phyloP scores from a whole-genome alignment of 2,329 filamentous ascomycete genomes.

The Pseudocercospora musae region DNA sequence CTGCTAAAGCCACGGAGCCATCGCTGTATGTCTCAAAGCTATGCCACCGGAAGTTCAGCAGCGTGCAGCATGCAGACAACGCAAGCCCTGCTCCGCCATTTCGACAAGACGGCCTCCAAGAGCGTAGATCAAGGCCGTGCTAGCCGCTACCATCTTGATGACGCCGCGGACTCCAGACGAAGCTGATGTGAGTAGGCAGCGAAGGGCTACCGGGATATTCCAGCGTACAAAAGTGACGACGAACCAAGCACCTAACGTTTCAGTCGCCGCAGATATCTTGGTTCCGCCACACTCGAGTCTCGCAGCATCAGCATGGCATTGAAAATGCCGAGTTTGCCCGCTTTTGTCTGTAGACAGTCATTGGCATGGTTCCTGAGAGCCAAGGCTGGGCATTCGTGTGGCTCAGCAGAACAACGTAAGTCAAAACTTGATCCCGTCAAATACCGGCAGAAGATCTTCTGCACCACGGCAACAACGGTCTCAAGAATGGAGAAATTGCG shows the following conservation, averaged over 20 bases:
- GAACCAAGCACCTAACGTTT: background rate
- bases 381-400: slow-evolving; percentile 2
- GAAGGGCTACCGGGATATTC: background rate
- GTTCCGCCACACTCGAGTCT: background rate
- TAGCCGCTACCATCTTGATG: background rate
- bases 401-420: slow-evolving; percentile 3
- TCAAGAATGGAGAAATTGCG: background rate
- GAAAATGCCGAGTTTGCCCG: background rate
- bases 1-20: background rate
- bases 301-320: background rate
- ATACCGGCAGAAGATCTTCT: background rate
- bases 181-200: background rate
- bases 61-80: slow-evolving; percentile 1
- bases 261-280: background rate
- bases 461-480: background rate
- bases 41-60: slow-evolving; percentile 3
- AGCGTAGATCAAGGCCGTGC: slow-evolving; percentile 1
- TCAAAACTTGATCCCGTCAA: background rate
- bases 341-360: background rate
- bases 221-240: background rate
- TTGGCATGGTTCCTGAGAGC: background rate
- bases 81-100: slow-evolving; percentile 16
- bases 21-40: background rate
- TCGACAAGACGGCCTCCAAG: slow-evolving; percentile 6
- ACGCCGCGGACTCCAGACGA: background rate